phyloP scores from a whole-genome alignment of 768 basidiomycete genomes.

The Auricularia sp. region DNA sequence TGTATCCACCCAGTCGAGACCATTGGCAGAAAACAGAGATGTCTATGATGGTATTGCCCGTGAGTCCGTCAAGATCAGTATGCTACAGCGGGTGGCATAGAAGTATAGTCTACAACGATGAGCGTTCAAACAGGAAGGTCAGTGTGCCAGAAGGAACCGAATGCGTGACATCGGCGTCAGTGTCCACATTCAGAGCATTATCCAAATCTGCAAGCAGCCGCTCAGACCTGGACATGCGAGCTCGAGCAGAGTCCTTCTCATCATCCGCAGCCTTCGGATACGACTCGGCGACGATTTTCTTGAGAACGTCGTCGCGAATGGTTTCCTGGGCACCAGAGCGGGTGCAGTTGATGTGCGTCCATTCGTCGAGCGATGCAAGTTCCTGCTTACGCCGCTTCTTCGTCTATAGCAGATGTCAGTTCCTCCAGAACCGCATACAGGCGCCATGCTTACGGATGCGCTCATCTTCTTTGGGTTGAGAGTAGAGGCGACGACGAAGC shows the following conservation, averaged over 20 bases:
- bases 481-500: slow-evolving; percentile 60
- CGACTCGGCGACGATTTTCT: slow-evolving; percentile 28
- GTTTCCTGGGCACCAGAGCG: slow-evolving; percentile 31
- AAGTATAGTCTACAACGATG: slow-evolving; percentile 19
- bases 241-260: neutral
- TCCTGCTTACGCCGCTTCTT: slow-evolving; percentile 55
- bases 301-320: slow-evolving; percentile 59
- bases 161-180: slow-evolving; percentile 27
- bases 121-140: slow-evolving; percentile 67
- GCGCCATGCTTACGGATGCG: slow-evolving; percentile 34
- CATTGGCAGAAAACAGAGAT: too few relatives aligned
- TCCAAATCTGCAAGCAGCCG: slow-evolving; percentile 38
- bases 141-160: slow-evolving; percentile 54
- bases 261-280: slow-evolving; percentile 11
- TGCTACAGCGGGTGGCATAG: neutral
- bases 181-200: slow-evolving; percentile 30
- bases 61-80: too few relatives aligned
- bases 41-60: too few relatives aligned
- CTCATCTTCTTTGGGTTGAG: slow-evolving; percentile 42
- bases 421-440: neutral
- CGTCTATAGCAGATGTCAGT: slow-evolving; percentile 31
- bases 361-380: slow-evolving; percentile 61
- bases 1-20: too few relatives aligned
- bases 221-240: slow-evolving; percentile 19
- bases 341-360: slow-evolving; percentile 78